Evolutionary conservation across 305 asterid genomes (phyloP), one percentile per base, ranked within the genome.

Genomic region (Ilex paraguariensis): DNA sequence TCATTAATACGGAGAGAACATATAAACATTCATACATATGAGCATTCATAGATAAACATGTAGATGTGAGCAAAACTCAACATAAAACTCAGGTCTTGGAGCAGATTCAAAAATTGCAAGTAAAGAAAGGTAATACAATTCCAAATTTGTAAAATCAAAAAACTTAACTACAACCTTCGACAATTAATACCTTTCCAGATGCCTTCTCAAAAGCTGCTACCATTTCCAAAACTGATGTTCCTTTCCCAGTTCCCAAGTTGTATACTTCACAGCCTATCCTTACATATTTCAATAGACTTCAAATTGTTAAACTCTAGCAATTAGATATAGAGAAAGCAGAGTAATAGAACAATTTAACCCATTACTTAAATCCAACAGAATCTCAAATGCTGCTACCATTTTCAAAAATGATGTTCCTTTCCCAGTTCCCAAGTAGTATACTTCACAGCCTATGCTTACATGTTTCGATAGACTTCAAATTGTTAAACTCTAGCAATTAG

Each of bases 221-320:
- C 98, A 93, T 93, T 86, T 93, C 96, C 81, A 93, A 61, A 33
- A 93, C 98, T 21, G 97, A 90, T 14, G 94, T 87, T 62, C 98
- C 98, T 75, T 84, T 87, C 72, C 98, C 98, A n/a, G 97, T 93
- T 64, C 97, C 98, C 77, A 93, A 84, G 76, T 90, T 93, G 80
- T 86, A 93, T 58, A 93, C 97, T 81, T 93, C 96, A 66, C 98
- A 90, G 40, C 98, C 97, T 93, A 54, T 28, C 66, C 28, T 21
- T 21, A 21, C 11, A 13, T n/a, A n/a, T 7, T 4, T 40, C 11
- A 4, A 4, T 2, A 36, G 42, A 36, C 6, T 36, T 36, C 42
- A 36, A 1, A 36, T 36, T 36, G 4, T 36, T 36, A 8, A 36
- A 36, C 7, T 36, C 6, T 36, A 36, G 9, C 42, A 5, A 36